phyloP scores from a whole-genome alignment of 805 yeast species.

The Cyberlindnera suaveolens region DNA sequence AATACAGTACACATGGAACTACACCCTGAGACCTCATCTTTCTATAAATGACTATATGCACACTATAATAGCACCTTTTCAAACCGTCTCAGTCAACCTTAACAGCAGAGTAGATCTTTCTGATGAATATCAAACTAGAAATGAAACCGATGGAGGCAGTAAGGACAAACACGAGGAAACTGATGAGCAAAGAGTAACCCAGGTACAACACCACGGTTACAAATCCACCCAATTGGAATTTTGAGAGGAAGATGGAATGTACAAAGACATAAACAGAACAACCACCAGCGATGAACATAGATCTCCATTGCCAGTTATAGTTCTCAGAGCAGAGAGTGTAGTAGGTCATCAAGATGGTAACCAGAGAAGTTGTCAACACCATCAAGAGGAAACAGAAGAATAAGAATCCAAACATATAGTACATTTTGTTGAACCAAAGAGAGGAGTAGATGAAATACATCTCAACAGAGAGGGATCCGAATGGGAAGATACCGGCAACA shows the following conservation, averaged over 20 bases:
- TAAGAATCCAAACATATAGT: slow-evolving; percentile 96
- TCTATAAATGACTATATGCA: too few relatives aligned
- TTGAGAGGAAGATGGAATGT: slow-evolving; percentile 73
- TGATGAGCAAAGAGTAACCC: slow-evolving; percentile 74
- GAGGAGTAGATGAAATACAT: slow-evolving; percentile 88
- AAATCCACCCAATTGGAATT: slow-evolving; percentile 64
- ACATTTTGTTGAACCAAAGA: slow-evolving; percentile 88
- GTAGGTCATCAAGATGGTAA: slow-evolving; percentile 75
- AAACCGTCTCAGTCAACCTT: slow-evolving; percentile 59
- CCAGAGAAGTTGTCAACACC: slow-evolving; percentile 74
- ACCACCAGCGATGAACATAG: slow-evolving; percentile 82
- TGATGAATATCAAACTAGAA: slow-evolving; percentile 65
- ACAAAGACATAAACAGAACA: slow-evolving; percentile 78
- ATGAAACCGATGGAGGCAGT: slow-evolving; percentile 88
- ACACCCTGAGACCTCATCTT: too few relatives aligned
- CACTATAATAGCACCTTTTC: background rate
- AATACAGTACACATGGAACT: too few relatives aligned
- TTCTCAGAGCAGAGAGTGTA: slow-evolving; percentile 85
- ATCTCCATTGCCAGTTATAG: slow-evolving; percentile 97
- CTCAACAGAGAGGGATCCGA: slow-evolving; percentile 92
- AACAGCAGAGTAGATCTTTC: slow-evolving; percentile 75
- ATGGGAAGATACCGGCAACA: slow-evolving; percentile 87
- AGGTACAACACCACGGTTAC: slow-evolving; percentile 72
- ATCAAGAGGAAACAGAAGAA: slow-evolving; percentile 82
- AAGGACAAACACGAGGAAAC: slow-evolving; percentile 64